Evolutionary conservation across 2,329 filamentous ascomycete genomes (phyloP).

Genomic region (Pseudocercospora vitis): DNA sequence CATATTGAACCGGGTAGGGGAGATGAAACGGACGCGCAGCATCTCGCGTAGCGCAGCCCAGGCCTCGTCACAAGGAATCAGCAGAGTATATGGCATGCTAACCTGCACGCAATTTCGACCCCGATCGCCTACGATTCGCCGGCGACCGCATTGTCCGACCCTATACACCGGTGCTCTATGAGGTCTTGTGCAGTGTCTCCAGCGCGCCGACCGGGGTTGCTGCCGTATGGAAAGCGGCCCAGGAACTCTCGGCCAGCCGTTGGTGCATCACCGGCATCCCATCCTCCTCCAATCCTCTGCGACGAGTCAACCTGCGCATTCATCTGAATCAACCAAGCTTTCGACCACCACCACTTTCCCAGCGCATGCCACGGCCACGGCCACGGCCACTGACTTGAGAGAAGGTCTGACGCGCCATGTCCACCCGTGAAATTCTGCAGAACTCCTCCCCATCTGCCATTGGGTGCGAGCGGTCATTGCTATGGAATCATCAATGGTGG

Average conservation of each 20-base stretch:
- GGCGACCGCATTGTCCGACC: not conserved
- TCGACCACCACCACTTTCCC: not conserved
- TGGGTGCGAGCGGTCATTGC: too few species aligned
- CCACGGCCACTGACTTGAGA: too few species aligned
- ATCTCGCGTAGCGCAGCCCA: not conserved
- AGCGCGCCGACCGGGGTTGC: not conserved
- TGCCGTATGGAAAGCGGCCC: not conserved
- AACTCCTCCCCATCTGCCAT: not conserved
- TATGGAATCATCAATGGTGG: too few species aligned
- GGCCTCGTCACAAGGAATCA: not conserved
- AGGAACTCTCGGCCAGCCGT: not conserved
- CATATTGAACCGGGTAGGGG: not conserved
- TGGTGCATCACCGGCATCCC: not conserved
- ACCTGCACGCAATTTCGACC: not conserved
- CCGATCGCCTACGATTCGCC: not conserved
- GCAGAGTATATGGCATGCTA: not conserved
- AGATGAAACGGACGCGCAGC: conserved; percentile 1
- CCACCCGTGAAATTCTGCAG: not conserved
- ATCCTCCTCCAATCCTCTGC: not conserved
- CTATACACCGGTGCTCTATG: not conserved
- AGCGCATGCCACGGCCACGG: not conserved
- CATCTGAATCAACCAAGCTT: not conserved
- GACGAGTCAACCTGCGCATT: not conserved
- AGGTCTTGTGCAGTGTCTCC: conserved; percentile 2
- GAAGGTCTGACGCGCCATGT: not conserved